Percentiles rank a stretch among this genome's conserved stretches.
Conservation (phyloP, 2,329 filamentous ascomycete species). For the Akanthomyces muscarius region DNA sequence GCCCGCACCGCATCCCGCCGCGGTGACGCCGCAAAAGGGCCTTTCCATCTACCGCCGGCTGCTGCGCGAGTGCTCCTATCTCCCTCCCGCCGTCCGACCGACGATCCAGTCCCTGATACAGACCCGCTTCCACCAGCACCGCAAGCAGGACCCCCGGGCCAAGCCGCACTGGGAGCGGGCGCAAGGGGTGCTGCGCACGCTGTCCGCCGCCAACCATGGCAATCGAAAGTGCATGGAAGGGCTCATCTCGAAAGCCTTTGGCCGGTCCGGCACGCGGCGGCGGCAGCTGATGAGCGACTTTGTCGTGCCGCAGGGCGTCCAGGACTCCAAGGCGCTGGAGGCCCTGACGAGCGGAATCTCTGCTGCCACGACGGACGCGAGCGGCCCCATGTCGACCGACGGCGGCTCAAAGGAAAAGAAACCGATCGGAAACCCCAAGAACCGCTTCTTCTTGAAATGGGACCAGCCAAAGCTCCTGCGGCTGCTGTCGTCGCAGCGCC, state of each 20-base stretch:
- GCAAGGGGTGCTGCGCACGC: slow-evolving; percentile 39
- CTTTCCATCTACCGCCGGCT: slow-evolving; percentile 50
- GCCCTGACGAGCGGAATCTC: slow-evolving; percentile 22
- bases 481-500: slow-evolving; percentile 40
- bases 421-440: slow-evolving; percentile 9
- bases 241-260: slow-evolving; percentile 49
- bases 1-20: background rate
- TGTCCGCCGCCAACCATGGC: slow-evolving; percentile 53
- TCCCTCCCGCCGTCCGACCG: slow-evolving; percentile 48
- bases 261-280: slow-evolving; percentile 48
- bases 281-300: slow-evolving; percentile 44
- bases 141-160: slow-evolving; percentile 26
- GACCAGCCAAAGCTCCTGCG: slow-evolving; percentile 41
- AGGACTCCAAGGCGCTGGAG: slow-evolving; percentile 40
- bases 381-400: background rate
- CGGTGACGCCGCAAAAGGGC: background rate
- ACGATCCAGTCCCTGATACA: slow-evolving; percentile 42
- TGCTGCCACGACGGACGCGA: background rate
- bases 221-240: slow-evolving; percentile 42
- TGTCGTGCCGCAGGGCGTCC: slow-evolving; percentile 33
- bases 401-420: slow-evolving; percentile 15
- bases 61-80: slow-evolving; percentile 58
- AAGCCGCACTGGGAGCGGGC: slow-evolving; percentile 38
- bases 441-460: slow-evolving; percentile 46
- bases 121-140: slow-evolving; percentile 43